A percentile compares a stretch with the other conserved stretches of the same genome.
Evolutionary conservation across 805 yeast species (phyloP).

Genomic region (Wickerhamiella sorbophila): DNA sequence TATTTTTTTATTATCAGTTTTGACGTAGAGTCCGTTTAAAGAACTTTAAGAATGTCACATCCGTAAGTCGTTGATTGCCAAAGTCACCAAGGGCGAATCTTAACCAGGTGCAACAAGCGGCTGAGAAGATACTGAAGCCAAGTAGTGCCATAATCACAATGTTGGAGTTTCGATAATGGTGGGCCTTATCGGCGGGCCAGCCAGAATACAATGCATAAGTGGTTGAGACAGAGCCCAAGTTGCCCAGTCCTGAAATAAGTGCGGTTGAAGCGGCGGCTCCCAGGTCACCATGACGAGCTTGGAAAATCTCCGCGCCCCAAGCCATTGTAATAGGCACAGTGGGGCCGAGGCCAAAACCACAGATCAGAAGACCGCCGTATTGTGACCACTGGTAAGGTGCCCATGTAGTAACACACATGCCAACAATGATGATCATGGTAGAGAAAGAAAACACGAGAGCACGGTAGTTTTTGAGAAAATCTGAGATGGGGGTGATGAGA

Average conservation of each 20-base stretch:
- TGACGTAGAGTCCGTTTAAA: constrained; percentile 7
- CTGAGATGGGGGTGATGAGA: constrained; percentile 67
- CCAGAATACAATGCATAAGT: constrained; percentile 78
- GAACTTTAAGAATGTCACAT: constrained; percentile 15
- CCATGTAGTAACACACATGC: constrained; percentile 61
- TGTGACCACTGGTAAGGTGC: constrained; percentile 61
- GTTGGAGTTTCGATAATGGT: constrained; percentile 54
- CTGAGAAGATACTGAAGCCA: constrained; percentile 54
- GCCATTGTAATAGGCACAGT: constrained; percentile 85
- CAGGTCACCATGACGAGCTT: constrained; percentile 58
- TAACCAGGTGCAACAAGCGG: constrained; percentile 25
- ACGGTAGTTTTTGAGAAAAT: constrained; percentile 43
- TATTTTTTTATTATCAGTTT: neutral
- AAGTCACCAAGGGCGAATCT: constrained; percentile 27
- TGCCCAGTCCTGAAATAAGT: constrained; percentile 72
- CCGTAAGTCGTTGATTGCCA: constrained; percentile 10
- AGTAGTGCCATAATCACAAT: constrained; percentile 72
- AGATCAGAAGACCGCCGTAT: constrained; percentile 66
- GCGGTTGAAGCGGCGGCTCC: constrained; percentile 79
- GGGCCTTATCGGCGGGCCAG: constrained; percentile 63
- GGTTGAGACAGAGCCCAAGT: constrained; percentile 71
- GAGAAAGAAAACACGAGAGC: constrained; percentile 49
- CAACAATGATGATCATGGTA: constrained; percentile 53
- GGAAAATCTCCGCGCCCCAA: constrained; percentile 64
- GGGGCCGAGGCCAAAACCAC: constrained; percentile 82